A percentile compares a stretch with the other conserved stretches of the same genome.
phyloP scores from a whole-genome alignment of 495 filamentous ascomycete species.

The Xanthoparmelia taractica region DNA sequence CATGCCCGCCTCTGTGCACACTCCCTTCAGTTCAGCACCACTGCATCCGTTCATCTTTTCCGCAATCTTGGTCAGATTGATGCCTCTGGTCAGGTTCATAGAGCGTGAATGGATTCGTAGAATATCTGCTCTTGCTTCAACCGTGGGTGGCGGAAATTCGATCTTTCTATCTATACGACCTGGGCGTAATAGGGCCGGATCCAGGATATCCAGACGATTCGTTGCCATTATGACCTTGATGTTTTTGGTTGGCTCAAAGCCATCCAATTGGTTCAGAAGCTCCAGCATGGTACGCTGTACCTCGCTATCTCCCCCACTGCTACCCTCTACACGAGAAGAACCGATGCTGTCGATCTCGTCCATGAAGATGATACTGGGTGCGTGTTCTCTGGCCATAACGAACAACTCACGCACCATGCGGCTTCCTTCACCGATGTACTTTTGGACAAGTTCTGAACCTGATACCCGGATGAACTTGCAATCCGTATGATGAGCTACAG shows the following conservation, averaged over 20 bases:
- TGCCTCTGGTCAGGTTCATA: constrained; percentile 97
- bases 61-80: constrained; percentile 96
- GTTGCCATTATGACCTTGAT: constrained; percentile 99
- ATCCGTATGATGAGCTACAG: constrained; percentile 95
- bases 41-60: constrained; percentile 99
- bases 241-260: constrained; percentile 99
- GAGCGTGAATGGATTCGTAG: constrained; percentile 90
- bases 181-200: constrained; percentile 86
- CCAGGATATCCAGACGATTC: constrained; percentile 93
- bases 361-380: constrained; percentile 99
- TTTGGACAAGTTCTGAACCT: constrained; percentile 93
- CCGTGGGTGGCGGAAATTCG: constrained; percentile 95
- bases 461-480: constrained; percentile 98
- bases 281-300: constrained; percentile 99
- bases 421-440: constrained; percentile 97
- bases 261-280: constrained; percentile 94
- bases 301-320: constrained; percentile 93
- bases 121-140: constrained; percentile 96
- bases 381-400: constrained; percentile 98
- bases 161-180: constrained; percentile 99
- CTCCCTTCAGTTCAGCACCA: constrained; percentile 92
- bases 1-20: constrained; percentile 97
- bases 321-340: constrained; percentile 90
- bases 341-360: constrained; percentile 99
- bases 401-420: constrained; percentile 99